Percentiles rank a stretch among this genome's conserved stretches.
These are phyloP conservation scores for Didymosphaeria variabile DNA, from an alignment of 2,329 filamentous ascomycete species.

Conservation along the genomic window DNA sequence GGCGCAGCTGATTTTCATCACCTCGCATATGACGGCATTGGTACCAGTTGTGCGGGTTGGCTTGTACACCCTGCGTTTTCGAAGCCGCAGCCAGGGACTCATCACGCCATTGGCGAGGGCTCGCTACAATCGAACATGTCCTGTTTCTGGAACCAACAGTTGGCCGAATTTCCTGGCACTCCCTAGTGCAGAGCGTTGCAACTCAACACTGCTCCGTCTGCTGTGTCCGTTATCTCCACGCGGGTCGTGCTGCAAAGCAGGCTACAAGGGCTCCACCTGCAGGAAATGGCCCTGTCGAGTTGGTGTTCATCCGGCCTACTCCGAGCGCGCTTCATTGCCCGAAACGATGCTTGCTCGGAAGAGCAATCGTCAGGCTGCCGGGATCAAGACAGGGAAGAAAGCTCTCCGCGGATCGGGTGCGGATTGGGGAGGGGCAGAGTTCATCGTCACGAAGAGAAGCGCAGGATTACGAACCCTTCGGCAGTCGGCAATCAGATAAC, in stretches of 20 bases:
- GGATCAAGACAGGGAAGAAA: not conserved
- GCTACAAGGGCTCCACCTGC: not conserved
- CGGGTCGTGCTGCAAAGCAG: not conserved
- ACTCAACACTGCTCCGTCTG: too few species aligned
- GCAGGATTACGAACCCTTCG: not conserved
- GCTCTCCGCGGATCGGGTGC: conserved; percentile 15
- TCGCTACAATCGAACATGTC: not conserved
- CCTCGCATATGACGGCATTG: conserved; percentile 32
- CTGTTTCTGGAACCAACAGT: not conserved
- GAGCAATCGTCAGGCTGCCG: not conserved
- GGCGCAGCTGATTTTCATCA: conserved; percentile 33
- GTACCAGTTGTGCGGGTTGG: conserved; percentile 21
- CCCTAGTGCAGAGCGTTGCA: too few species aligned
- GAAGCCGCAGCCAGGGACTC: not conserved
- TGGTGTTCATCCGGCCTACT: conserved; percentile 17
- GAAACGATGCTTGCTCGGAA: conserved; percentile 5
- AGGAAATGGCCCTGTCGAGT: conserved; percentile 4
- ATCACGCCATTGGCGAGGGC: not conserved
- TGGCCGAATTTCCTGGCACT: not conserved
- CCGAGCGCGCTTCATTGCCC: conserved; percentile 17
- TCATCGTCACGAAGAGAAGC: not conserved
- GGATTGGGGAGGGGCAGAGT: not conserved
- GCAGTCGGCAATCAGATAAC: not conserved
- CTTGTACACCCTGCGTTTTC: not conserved
- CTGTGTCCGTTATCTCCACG: conserved; percentile 2